Base-by-base conservation (phyloP, 1,284 basidiomycete species). In the Ceratobasidium papillatum region DNA sequence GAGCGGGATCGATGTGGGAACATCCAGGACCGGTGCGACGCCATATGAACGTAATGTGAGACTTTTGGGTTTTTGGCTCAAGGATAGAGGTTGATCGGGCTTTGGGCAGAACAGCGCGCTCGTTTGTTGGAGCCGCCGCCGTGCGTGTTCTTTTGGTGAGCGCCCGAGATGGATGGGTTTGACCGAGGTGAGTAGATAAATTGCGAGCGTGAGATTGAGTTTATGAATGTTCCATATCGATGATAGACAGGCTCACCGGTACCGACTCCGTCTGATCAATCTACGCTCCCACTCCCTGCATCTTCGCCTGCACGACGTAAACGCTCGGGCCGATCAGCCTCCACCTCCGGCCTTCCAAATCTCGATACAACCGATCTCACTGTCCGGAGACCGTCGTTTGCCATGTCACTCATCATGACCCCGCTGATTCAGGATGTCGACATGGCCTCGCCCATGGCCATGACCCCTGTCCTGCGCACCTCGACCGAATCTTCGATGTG, bases 131-230 rank as follows among this genome's bases (percentile, higher is more conserved):
- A 71, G 66, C 66, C 66, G 68, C n/a, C 68, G 56, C 56, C 68
- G 68, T 61, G 68, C 68, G 47, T 72, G 43, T 72, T 61, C 68
- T 61, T 72, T 72, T 61, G 68, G 68, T 72, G 56, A 72, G 41
- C 56, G 47, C 5, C 58, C 68, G 30, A 72, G 38, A 19, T 72
- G 56, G 54, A 19, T 30, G 43, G 43, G 22, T 3, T 38, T 61
- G 56, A 4, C 43, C 11, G 68, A 72, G 68, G 68, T 72, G 25
- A 36, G 66, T 58, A 27, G 34, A 63, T 52, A 66, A 54, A 14
- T 14, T 17, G 3, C 5, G 11, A 14, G 4, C 30, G 34, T n/a
- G 34, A 38, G 52, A 12, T 17, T 2, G 36, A 45, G 34, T 0
- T 14, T 1, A 64, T 9, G 36, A 30, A 49, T 30, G 2, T 58